Percentiles rank a stretch among this genome's conserved stretches.
Conservation (phyloP, 2,329 filamentous ascomycete genomes). For the Penicillium sp. region DNA sequence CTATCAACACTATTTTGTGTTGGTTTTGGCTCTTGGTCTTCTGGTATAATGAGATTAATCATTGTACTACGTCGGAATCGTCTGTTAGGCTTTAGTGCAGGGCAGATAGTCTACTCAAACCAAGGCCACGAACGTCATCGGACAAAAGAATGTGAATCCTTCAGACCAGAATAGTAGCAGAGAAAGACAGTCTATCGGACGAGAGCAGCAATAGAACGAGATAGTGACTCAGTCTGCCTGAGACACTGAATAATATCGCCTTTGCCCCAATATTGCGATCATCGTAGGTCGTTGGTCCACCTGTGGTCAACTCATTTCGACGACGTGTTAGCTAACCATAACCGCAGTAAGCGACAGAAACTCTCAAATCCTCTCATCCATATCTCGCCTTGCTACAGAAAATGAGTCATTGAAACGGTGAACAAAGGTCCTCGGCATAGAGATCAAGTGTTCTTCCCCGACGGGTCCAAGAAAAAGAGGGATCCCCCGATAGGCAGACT, state of each 20-base stretch:
- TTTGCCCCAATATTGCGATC: background rate
- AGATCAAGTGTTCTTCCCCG: background rate
- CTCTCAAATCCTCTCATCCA: background rate
- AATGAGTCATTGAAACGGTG: conserved; percentile 11
- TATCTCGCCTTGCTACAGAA: background rate
- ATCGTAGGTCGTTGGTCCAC: background rate
- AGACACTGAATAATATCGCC: background rate
- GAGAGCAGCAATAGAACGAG: background rate
- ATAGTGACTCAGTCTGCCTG: background rate
- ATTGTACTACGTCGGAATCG: background rate
- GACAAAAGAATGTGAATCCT: background rate
- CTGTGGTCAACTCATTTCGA: background rate
- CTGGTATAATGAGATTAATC: background rate
- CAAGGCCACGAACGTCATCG: background rate
- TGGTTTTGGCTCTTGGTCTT: background rate
- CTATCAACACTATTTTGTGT: background rate
- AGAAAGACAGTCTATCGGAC: background rate
- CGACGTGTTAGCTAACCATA: background rate
- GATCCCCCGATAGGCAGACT: background rate
- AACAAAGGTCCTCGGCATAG: background rate
- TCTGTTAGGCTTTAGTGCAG: background rate
- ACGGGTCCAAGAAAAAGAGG: background rate
- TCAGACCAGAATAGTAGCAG: background rate
- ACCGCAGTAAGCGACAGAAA: conserved; percentile 8
- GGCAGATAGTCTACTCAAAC: background rate